A percentile compares a stretch with the other conserved stretches of the same genome.
Evolutionary conservation across 768 basidiomycete species (phyloP).

Genomic region (Tremella yokohamensis): DNA sequence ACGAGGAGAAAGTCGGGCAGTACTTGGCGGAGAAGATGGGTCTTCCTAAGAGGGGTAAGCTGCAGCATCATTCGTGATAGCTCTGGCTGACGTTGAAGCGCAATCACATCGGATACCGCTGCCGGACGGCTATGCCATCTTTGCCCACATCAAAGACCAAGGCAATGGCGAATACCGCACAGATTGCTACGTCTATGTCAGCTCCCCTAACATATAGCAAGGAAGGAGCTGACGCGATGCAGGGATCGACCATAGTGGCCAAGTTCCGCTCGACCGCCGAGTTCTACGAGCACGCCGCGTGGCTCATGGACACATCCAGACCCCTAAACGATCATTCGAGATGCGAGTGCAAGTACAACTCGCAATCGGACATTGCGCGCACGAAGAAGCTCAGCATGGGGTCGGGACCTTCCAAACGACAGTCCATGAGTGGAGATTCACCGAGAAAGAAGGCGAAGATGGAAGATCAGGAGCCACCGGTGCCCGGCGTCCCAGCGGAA

Average conservation of each 20-base stretch:
- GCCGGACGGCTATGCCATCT: slow-evolving; percentile 39
- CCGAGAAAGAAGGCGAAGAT: slow-evolving; percentile 20
- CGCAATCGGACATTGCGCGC: slow-evolving; percentile 7
- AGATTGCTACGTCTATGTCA: slow-evolving; percentile 39
- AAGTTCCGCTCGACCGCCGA: slow-evolving; percentile 41
- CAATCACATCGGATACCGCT: slow-evolving; percentile 21
- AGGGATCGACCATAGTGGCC: slow-evolving; percentile 26
- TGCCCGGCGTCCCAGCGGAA: slow-evolving; percentile 16
- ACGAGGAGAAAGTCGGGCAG: slow-evolving; percentile 31
- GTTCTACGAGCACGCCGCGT: slow-evolving; percentile 37
- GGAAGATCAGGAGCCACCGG: background rate
- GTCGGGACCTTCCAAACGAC: slow-evolving; percentile 1
- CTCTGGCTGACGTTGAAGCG: slow-evolving; percentile 2
- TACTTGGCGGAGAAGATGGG: slow-evolving; percentile 20
- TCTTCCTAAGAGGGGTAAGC: slow-evolving; percentile 11
- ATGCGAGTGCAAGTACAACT: slow-evolving; percentile 32
- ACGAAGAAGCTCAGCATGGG: slow-evolving; percentile 5
- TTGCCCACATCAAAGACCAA: slow-evolving; percentile 33
- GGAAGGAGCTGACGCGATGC: background rate
- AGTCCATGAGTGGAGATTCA: background rate
- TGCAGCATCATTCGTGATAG: background rate
- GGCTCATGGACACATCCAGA: slow-evolving; percentile 33
- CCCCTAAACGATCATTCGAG: slow-evolving; percentile 26
- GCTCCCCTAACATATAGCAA: slow-evolving; percentile 4
- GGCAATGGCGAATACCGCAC: slow-evolving; percentile 13